These are phyloP conservation scores for Coemansia sp. DNA, from an alignment of 192 early-diverging fungal species.

Conservation along the genomic window DNA sequence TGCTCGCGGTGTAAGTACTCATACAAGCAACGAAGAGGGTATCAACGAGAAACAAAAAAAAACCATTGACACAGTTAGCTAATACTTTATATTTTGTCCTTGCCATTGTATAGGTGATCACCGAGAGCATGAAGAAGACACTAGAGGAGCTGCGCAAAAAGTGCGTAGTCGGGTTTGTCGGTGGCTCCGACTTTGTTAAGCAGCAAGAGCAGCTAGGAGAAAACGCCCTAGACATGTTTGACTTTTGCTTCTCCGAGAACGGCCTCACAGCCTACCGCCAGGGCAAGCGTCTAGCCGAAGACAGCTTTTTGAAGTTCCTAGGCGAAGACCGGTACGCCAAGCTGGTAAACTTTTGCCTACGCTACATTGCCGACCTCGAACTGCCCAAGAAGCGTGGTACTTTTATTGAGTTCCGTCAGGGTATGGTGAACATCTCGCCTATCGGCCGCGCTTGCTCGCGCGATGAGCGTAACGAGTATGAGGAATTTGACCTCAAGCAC, in stretches of 20 bases:
- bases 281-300: conserved; percentile 60
- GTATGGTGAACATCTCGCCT: conserved; percentile 99
- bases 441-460: conserved; percentile 94
- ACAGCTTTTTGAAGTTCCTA: conserved; percentile 90
- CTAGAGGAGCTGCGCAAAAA: conserved; percentile 84
- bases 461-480: conserved; percentile 90
- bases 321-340: conserved; percentile 94
- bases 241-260: conserved; percentile 97
- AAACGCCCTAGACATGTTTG: conserved; percentile 75
- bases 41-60: no score
- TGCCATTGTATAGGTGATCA: conserved; percentile 63
- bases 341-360: conserved; percentile 90
- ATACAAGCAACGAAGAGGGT: neutral
- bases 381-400: conserved; percentile 96
- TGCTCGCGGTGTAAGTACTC: conserved; percentile 77
- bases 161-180: conserved; percentile 95
- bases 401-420: conserved; percentile 97
- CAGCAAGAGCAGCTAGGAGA: conserved; percentile 94
- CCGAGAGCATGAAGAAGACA: conserved; percentile 74
- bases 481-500: conserved; percentile 85
- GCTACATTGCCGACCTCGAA: conserved; percentile 93
- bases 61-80: neutral
- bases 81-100: neutral
- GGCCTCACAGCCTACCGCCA: conserved; percentile 90
- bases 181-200: conserved; percentile 92